Conservation (phyloP, 1,284 basidiomycete genomes). For the Tylopilus orsonianus region DNA sequence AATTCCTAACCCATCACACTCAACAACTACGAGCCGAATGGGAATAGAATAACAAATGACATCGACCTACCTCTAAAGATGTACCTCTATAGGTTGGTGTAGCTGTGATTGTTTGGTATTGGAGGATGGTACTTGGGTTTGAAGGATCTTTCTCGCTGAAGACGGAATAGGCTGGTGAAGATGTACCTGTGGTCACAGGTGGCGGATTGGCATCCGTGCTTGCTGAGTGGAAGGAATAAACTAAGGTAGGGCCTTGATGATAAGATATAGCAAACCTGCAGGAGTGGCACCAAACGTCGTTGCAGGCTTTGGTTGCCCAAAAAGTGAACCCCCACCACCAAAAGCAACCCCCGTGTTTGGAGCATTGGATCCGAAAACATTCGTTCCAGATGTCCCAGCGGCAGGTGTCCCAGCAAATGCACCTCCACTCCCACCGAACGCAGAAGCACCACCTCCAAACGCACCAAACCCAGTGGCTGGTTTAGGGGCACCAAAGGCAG, state of each 20-base stretch:
- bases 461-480: constrained; percentile 69
- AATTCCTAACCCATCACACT: constrained; percentile 53
- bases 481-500: constrained; percentile 63
- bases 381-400: constrained; percentile 34
- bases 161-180: constrained; percentile 54
- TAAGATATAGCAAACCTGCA: constrained; percentile 31
- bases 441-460: constrained; percentile 50
- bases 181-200: constrained; percentile 62
- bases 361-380: constrained; percentile 46
- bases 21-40: not conserved
- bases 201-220: constrained; percentile 36
- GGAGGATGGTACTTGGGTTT: constrained; percentile 42
- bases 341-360: constrained; percentile 40
- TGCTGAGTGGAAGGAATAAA: constrained; percentile 27
- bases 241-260: not conserved
- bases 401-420: constrained; percentile 32
- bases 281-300: constrained; percentile 47
- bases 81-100: constrained; percentile 67
- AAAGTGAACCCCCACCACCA: constrained; percentile 41
- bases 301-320: constrained; percentile 51
- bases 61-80: constrained; percentile 63
- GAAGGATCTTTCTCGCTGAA: constrained; percentile 61
- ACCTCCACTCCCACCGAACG: constrained; percentile 37
- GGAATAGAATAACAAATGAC: constrained; percentile 1
- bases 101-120: constrained; percentile 74